Percentiles rank a stretch among this genome's conserved stretches.
phyloP scores from a whole-genome alignment of 169 alveolate species.

The Plasmodium ovale region DNA sequence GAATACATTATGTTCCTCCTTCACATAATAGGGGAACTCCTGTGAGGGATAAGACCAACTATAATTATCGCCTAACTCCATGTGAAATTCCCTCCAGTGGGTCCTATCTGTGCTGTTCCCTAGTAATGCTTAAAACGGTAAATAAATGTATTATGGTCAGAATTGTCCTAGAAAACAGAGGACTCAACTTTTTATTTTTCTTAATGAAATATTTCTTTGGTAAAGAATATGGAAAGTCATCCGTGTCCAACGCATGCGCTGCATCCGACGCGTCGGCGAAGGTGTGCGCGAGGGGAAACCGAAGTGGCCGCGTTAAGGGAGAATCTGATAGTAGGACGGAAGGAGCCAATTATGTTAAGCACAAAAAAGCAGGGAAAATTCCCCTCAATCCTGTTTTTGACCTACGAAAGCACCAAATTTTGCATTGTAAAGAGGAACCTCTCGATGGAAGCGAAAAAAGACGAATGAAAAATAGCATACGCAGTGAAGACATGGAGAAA shows the following conservation, averaged over 20 bases:
- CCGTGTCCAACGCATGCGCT: background rate
- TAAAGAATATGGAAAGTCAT: background rate
- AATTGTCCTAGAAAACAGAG: slow-evolving; percentile 55
- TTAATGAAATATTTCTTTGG: slow-evolving; percentile 31
- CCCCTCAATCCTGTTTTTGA: no score
- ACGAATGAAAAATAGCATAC: background rate
- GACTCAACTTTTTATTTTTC: slow-evolving; percentile 18
- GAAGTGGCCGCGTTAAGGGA: background rate
- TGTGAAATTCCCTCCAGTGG: background rate
- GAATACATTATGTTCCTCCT: background rate
- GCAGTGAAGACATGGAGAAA: background rate
- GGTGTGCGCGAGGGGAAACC: background rate
- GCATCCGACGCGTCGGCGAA: background rate
- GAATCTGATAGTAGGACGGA: background rate
- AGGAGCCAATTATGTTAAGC: background rate
- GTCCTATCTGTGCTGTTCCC: slow-evolving; percentile 44
- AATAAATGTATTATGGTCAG: slow-evolving; percentile 31
- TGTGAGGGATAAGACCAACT: background rate
- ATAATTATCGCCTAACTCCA: slow-evolving; percentile 13
- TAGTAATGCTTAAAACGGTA: slow-evolving; percentile 34
- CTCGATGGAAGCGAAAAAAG: background rate
- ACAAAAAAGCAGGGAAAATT: no score
- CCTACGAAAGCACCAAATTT: background rate
- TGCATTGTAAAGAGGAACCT: background rate
- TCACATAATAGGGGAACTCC: background rate